A percentile compares a stretch with the other conserved stretches of the same genome.
Evolutionary conservation across 441 rosid species (phyloP).

Genomic region (Aquilaria agallochum): DNA sequence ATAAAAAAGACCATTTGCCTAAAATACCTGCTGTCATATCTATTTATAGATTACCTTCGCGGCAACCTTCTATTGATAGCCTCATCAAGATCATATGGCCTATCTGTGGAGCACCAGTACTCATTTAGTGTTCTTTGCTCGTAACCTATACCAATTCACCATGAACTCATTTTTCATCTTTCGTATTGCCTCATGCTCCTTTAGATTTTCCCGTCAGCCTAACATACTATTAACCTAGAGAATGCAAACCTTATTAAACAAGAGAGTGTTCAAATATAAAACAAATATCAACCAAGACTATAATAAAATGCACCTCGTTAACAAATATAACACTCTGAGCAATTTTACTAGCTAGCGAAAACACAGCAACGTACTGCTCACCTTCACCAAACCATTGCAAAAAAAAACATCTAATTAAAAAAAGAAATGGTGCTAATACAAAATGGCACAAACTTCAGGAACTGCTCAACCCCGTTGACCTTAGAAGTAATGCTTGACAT

Average conservation of each 20-base stretch:
- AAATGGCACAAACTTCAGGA: conserved; percentile 8
- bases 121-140: conserved; percentile 67
- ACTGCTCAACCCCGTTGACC: too few species aligned
- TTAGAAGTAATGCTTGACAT: too few species aligned
- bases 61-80: conserved; percentile 83
- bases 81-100: conserved; percentile 90
- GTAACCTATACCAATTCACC: conserved; percentile 85
- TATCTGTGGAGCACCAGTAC: conserved; percentile 41
- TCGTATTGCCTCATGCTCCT: conserved; percentile 23
- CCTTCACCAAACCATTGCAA: conserved; percentile 66
- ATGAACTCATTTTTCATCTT: conserved; percentile 24
- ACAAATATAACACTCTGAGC: conserved; percentile 82
- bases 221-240: conserved; percentile 82
- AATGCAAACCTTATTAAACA: not conserved
- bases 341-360: too few species aligned
- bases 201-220: conserved; percentile 79
- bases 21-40: too few species aligned
- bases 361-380: too few species aligned
- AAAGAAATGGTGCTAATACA: not conserved
- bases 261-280: not conserved
- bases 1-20: too few species aligned
- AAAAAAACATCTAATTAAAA: conserved; percentile 9
- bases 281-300: not conserved
- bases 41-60: conserved; percentile 39
- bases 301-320: conserved; percentile 53